Evolutionary conservation across 495 filamentous ascomycete genomes (phyloP).

Genomic region (Melanomma pulvis-pyrius): DNA sequence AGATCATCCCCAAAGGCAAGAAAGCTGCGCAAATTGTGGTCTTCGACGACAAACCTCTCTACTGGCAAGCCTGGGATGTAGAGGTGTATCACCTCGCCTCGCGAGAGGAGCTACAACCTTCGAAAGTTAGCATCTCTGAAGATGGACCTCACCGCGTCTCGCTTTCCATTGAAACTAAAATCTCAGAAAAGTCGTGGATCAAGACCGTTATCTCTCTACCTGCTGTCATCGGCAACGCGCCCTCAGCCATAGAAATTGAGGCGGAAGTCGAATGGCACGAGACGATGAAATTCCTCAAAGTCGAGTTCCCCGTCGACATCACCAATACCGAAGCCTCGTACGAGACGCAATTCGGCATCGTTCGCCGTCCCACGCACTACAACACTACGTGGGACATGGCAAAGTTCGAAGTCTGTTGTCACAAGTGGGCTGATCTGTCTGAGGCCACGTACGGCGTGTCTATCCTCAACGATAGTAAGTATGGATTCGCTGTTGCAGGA

Average conservation of each 20-base stretch:
- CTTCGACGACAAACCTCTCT: conserved; percentile 96
- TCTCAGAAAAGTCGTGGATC: conserved; percentile 84
- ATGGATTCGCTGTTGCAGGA: conserved; percentile 92
- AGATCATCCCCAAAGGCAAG: conserved; percentile 74
- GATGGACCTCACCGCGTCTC: conserved; percentile 73
- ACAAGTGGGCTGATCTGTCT: conserved; percentile 96
- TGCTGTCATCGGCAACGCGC: conserved; percentile 63
- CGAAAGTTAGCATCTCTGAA: conserved; percentile 71
- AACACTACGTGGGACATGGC: conserved; percentile 99
- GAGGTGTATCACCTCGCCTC: conserved; percentile 94
- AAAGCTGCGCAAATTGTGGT: conserved; percentile 93
- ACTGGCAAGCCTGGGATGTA: conserved; percentile 99
- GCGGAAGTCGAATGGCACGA: conserved; percentile 92
- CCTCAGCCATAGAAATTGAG: conserved; percentile 74
- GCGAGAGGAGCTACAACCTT: conserved; percentile 69
- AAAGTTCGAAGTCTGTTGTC: conserved; percentile 97
- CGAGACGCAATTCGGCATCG: conserved; percentile 90
- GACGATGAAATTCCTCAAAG: conserved; percentile 96
- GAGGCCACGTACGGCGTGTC: conserved; percentile 91
- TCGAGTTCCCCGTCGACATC: conserved; percentile 95
- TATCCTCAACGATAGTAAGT: conserved; percentile 94
- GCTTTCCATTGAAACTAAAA: conserved; percentile 77
- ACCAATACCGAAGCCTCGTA: conserved; percentile 92
- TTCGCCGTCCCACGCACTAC: conserved; percentile 88
- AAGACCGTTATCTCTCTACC: conserved; percentile 82